Percentiles rank a stretch among this genome's conserved stretches.
These are phyloP conservation scores for Paracamarosporium sp. DNA, from an alignment of 2,329 filamentous ascomycete genomes.

Conservation along the genomic window DNA sequence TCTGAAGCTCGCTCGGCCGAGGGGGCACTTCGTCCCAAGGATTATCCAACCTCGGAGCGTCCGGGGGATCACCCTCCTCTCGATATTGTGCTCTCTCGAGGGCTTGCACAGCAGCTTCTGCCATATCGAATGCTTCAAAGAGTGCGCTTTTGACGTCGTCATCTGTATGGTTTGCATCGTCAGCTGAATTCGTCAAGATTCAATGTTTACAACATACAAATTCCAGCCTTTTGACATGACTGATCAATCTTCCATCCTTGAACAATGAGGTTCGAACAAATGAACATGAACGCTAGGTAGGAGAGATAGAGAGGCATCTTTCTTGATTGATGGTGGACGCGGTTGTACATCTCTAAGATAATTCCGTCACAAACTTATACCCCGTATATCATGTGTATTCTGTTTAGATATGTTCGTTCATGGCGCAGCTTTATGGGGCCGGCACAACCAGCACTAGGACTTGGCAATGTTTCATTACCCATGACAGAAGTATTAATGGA, in stretches of 20 bases:
- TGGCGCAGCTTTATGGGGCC: neutral
- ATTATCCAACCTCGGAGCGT: neutral
- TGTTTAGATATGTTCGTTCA: neutral
- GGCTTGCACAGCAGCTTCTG: neutral
- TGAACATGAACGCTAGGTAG: neutral
- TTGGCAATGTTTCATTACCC: neutral
- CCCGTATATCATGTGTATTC: neutral
- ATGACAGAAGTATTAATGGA: neutral
- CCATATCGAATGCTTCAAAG: neutral
- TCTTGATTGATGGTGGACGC: neutral
- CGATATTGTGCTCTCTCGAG: neutral
- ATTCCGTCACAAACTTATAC: neutral
- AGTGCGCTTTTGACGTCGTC: neutral
- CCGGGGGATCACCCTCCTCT: neutral
- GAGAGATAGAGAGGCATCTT: neutral
- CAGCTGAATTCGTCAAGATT: neutral
- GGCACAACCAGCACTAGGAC: neutral
- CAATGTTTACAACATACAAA: neutral
- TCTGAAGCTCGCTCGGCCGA: neutral
- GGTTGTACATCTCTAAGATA: neutral
- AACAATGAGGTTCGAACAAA: neutral
- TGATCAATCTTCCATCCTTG: slow-evolving; percentile 1
- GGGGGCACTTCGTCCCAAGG: neutral
- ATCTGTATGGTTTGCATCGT: neutral
- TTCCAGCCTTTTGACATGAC: neutral